phyloP scores from a whole-genome alignment of 352 stramenopile species.

The Nothophytophthora sp. region DNA sequence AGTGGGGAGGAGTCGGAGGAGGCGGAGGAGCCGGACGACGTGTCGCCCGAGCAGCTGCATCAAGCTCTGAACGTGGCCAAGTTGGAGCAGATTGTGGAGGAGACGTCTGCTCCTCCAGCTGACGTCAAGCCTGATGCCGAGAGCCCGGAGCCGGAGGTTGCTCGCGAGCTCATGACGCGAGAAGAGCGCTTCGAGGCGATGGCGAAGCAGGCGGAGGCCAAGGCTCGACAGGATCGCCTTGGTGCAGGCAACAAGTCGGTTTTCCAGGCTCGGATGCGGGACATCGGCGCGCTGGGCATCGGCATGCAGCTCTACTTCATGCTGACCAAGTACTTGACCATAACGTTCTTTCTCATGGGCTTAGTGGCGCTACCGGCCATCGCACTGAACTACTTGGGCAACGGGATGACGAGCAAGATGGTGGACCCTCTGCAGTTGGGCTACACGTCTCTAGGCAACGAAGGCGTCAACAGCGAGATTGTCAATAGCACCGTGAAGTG shows the following conservation, averaged over 20 bases:
- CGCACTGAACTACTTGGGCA: constrained; percentile 58
- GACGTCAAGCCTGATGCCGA: too few species aligned
- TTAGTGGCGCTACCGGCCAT: constrained; percentile 65
- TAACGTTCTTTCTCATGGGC: constrained; percentile 73
- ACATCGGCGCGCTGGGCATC: constrained; percentile 81
- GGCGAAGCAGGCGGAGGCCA: constrained; percentile 11
- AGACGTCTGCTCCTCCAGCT: not conserved
- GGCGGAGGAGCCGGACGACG: too few species aligned
- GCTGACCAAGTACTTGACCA: constrained; percentile 73
- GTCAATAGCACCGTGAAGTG: constrained; percentile 43
- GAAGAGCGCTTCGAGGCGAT: constrained; percentile 23
- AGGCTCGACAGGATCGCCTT: constrained; percentile 35
- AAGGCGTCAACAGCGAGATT: constrained; percentile 69
- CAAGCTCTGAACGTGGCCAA: constrained; percentile 17
- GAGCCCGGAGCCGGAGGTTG: constrained; percentile 7
- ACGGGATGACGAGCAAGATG: constrained; percentile 68
- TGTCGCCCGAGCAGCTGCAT: not conserved
- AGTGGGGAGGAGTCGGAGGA: too few species aligned
- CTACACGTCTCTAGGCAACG: constrained; percentile 76
- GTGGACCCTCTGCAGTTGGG: constrained; percentile 70
- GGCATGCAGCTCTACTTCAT: constrained; percentile 88
- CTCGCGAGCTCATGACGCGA: constrained; percentile 8
- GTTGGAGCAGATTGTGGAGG: constrained; percentile 9
- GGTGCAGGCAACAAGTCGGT: constrained; percentile 34
- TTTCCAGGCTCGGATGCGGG: constrained; percentile 55